phyloP scores from a whole-genome alignment of 352 stramenopile genomes.

The Elongisporangium anandrum region DNA sequence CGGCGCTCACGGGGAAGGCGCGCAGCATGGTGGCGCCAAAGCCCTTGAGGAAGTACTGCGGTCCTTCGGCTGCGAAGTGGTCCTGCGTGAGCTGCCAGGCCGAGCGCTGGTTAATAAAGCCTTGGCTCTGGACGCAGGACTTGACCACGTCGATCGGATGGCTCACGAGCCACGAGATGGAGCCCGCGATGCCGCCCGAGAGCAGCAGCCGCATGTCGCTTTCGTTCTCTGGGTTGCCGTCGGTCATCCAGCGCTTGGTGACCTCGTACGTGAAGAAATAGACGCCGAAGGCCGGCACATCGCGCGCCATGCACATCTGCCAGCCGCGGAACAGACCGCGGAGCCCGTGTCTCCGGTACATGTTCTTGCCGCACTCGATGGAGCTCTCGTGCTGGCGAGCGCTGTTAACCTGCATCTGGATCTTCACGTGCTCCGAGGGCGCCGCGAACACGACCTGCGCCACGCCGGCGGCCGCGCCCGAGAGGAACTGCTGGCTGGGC shows the following conservation, averaged over 20 bases:
- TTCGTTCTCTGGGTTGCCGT: constrained; percentile 50
- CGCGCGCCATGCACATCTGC: constrained; percentile 61
- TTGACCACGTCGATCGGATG: constrained; percentile 90
- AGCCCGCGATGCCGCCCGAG: constrained; percentile 68
- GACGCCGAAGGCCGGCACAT: constrained; percentile 72
- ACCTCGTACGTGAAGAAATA: constrained; percentile 83
- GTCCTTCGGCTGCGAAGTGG: constrained; percentile 44
- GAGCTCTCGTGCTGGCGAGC: constrained; percentile 38
- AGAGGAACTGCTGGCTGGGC: constrained; percentile 45
- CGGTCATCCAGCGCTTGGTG: constrained; percentile 51
- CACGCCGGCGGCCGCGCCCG: constrained; percentile 51
- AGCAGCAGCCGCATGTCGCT: constrained; percentile 68
- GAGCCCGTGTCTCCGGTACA: constrained; percentile 35
- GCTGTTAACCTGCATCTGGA: constrained; percentile 69
- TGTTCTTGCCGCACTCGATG: constrained; percentile 35
- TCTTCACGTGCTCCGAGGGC: constrained; percentile 80
- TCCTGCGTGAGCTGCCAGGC: constrained; percentile 38
- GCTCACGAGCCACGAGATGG: constrained; percentile 73
- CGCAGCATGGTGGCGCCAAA: constrained; percentile 75
- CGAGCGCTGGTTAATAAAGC: constrained; percentile 31
- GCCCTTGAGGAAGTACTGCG: constrained; percentile 77
- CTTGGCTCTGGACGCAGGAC: constrained; percentile 83
- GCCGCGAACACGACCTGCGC: constrained; percentile 71
- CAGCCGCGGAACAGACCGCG: constrained; percentile 60
- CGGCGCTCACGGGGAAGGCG: constrained; percentile 79